These are phyloP conservation scores for Trametes maxima DNA, from an alignment of 768 basidiomycete species.

Conservation along the genomic window DNA sequence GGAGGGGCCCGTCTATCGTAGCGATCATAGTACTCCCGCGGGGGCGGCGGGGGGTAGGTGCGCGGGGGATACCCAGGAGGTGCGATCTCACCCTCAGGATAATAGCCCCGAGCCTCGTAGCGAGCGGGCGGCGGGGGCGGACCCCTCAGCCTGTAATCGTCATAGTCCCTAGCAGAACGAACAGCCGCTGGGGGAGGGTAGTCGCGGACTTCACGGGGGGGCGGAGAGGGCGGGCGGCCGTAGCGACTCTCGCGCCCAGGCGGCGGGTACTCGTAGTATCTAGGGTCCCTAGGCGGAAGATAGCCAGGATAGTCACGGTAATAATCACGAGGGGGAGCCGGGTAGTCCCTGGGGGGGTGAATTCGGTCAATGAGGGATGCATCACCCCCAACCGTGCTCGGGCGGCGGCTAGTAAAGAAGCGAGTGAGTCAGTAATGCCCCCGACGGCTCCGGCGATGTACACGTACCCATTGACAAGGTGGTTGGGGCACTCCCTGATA, in stretches of 20 bases:
- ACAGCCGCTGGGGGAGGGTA: slow-evolving; percentile 47
- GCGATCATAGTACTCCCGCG: slow-evolving; percentile 48
- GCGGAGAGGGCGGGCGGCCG: slow-evolving; percentile 54
- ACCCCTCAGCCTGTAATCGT: slow-evolving; percentile 67
- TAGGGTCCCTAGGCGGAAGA: slow-evolving; percentile 50
- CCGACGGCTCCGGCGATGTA: background rate
- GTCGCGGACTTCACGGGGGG: slow-evolving; percentile 71
- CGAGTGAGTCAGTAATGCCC: slow-evolving; percentile 4
- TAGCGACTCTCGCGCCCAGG: slow-evolving; percentile 50
- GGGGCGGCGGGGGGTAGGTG: slow-evolving; percentile 50
- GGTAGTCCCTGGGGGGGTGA: slow-evolving; percentile 55
- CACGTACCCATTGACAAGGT: slow-evolving; percentile 51
- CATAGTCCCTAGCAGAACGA: slow-evolving; percentile 59
- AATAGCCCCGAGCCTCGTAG: slow-evolving; percentile 52
- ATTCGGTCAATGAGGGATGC: slow-evolving; percentile 60
- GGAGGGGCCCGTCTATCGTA: slow-evolving; percentile 57
- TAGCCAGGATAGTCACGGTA: slow-evolving; percentile 57
- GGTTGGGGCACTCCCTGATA: slow-evolving; percentile 72
- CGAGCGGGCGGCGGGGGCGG: slow-evolving; percentile 51
- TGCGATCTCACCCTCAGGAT: slow-evolving; percentile 46
- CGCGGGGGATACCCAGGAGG: slow-evolving; percentile 52
- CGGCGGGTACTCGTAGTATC: slow-evolving; percentile 59
- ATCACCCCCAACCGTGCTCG: slow-evolving; percentile 39
- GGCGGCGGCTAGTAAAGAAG: slow-evolving; percentile 29
- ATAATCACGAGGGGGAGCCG: slow-evolving; percentile 44